Percentiles rank a stretch among this genome's conserved stretches.
Conservation (phyloP, 441 rosid species). For the Pelargonium fulgidum region DNA sequence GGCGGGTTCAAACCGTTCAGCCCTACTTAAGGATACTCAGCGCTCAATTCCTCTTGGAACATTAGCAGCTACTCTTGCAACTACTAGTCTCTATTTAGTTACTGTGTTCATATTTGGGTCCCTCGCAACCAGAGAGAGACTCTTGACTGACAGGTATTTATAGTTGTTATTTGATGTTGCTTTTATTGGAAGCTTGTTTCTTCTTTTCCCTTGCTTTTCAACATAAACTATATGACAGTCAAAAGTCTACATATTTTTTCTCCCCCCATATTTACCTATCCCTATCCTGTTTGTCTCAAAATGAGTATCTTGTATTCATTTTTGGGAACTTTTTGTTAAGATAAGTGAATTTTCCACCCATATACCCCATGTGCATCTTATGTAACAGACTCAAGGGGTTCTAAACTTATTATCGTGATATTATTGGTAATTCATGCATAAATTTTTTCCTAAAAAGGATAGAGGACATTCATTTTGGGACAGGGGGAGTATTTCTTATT, state of each 20-base stretch:
- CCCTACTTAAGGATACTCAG: slow-evolving; percentile 94
- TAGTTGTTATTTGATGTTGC: background rate
- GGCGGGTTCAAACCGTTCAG: slow-evolving; percentile 99
- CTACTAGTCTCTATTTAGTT: slow-evolving; percentile 62
- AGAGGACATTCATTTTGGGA: too few relatives aligned
- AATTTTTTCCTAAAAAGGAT: too few relatives aligned
- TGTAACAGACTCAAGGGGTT: too few relatives aligned
- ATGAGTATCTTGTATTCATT: too few relatives aligned
- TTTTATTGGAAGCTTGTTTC: background rate
- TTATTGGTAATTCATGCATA: too few relatives aligned
- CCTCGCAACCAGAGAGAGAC: slow-evolving; percentile 75
- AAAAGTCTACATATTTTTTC: background rate
- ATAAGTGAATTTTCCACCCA: too few relatives aligned
- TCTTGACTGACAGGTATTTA: slow-evolving; percentile 86
- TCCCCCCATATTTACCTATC: background rate
- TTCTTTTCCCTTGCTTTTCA: background rate
- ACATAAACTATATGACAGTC: too few relatives aligned
- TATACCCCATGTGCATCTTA: too few relatives aligned
- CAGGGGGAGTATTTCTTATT: too few relatives aligned
- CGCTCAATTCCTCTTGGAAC: slow-evolving; percentile 94
- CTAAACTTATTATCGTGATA: too few relatives aligned
- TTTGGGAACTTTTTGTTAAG: too few relatives aligned
- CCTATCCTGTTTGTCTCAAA: background rate
- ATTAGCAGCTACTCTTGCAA: slow-evolving; percentile 83
- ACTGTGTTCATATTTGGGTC: slow-evolving; percentile 85